A percentile compares a stretch with the other conserved stretches of the same genome.
phyloP scores from a whole-genome alignment of 2,329 filamentous ascomycete genomes.

The Xylariaceae sp. region DNA sequence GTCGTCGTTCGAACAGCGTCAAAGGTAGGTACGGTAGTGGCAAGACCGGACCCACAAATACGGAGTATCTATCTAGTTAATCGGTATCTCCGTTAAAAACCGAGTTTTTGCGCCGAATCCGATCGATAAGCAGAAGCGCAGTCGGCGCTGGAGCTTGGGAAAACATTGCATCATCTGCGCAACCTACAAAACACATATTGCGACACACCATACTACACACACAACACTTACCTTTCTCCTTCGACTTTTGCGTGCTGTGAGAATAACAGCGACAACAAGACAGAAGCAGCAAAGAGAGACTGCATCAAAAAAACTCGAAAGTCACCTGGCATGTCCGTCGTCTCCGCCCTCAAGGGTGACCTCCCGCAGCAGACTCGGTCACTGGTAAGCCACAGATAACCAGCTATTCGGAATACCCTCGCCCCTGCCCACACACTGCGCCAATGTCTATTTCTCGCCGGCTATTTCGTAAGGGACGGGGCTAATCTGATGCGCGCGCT shows the following conservation, averaged over 20 bases:
- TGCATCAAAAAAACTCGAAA: not conserved
- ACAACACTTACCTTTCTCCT: not conserved
- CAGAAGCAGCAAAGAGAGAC: not conserved
- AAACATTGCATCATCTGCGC: slow-evolving; percentile 16
- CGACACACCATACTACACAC: not conserved
- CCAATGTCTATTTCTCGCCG: slow-evolving; percentile 13
- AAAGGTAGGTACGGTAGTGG: no score
- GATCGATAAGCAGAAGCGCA: slow-evolving; percentile 3
- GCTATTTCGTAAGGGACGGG: not conserved
- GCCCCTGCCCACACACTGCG: slow-evolving; percentile 1
- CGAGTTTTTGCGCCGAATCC: not conserved
- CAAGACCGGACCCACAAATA: no score
- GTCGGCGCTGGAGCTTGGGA: slow-evolving; percentile 6
- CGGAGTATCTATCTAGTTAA: no score
- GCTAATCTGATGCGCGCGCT: slow-evolving; percentile 4
- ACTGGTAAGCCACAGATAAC: slow-evolving; percentile 38
- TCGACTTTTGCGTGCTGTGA: not conserved
- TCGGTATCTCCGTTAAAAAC: no score
- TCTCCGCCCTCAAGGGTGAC: slow-evolving; percentile 44
- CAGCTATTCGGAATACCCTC: not conserved
- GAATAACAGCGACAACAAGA: not conserved
- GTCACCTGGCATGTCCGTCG: slow-evolving; percentile 28
- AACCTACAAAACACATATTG: not conserved
- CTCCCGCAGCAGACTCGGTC: slow-evolving; percentile 54
- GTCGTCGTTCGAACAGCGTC: no score